A percentile compares a stretch with the other conserved stretches of the same genome.
phyloP scores from a whole-genome alignment of 805 yeast species.

The Starmerella apis region DNA sequence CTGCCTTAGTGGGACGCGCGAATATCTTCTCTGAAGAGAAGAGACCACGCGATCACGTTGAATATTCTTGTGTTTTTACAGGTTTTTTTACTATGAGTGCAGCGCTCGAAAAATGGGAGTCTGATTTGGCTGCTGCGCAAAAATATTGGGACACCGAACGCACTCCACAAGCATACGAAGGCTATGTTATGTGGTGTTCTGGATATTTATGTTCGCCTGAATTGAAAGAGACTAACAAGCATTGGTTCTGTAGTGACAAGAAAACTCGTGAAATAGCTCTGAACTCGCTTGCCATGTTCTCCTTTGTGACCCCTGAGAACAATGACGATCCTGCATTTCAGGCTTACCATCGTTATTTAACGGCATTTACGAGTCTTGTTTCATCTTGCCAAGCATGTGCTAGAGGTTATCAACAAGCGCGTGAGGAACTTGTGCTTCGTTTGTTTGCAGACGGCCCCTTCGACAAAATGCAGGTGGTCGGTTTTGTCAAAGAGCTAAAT shows the following conservation, averaged over 20 bases:
- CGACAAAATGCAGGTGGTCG: neutral
- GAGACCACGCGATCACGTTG: neutral
- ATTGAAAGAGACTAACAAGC: neutral
- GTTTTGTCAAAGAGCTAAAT: constrained; percentile 10
- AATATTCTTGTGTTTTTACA: neutral
- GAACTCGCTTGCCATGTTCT: constrained; percentile 19
- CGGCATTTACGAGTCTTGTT: constrained; percentile 4
- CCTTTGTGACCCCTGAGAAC: constrained; percentile 13
- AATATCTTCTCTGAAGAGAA: neutral
- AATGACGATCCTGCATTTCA: constrained; percentile 3
- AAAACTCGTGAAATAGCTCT: constrained; percentile 7
- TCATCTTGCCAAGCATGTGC: constrained; percentile 17
- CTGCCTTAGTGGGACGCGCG: neutral
- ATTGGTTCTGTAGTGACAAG: constrained; percentile 22
- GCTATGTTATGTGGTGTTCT: constrained; percentile 17
- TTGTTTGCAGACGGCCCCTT: constrained; percentile 4
- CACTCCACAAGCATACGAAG: constrained; percentile 7
- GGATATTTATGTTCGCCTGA: constrained; percentile 12
- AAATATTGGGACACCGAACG: constrained; percentile 11
- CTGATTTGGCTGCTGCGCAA: constrained; percentile 3
- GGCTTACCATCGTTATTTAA: constrained; percentile 1
- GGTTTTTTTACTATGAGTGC: neutral
- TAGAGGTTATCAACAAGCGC: constrained; percentile 11
- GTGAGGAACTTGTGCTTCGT: constrained; percentile 5
- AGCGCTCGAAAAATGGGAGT: constrained; percentile 8